These are phyloP conservation scores for Yamadazyma kanchanaburiensis DNA, from an alignment of 1,139 yeast species.

Conservation along the genomic window DNA sequence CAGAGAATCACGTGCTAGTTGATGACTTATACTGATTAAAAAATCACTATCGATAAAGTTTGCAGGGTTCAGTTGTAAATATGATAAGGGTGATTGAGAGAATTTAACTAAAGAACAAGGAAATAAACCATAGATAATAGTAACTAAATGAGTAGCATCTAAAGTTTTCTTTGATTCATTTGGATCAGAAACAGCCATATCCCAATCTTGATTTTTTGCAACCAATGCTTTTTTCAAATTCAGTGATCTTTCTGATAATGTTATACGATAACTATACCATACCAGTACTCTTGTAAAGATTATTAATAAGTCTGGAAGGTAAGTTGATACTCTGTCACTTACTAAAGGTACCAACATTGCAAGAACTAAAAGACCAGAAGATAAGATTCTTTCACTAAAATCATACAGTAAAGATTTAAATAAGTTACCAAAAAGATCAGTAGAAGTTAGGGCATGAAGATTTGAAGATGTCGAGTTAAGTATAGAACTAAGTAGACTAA, in stretches of 20 bases:
- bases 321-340: conserved; percentile 28
- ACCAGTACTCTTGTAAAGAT: conserved; percentile 40
- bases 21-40: conserved; percentile 6
- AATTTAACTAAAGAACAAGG: conserved; percentile 51
- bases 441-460: conserved; percentile 28
- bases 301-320: conserved; percentile 43
- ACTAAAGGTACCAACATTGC: conserved; percentile 58
- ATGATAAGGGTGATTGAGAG: conserved; percentile 34
- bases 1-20: conserved; percentile 5
- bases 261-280: conserved; percentile 24
- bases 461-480: conserved; percentile 27
- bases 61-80: conserved; percentile 13
- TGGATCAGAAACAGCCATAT: conserved; percentile 8
- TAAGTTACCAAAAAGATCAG: conserved; percentile 40
- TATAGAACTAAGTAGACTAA: conserved; percentile 30
- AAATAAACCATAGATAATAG: conserved; percentile 59
- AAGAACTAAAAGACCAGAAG: conserved; percentile 40
- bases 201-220: conserved; percentile 12
- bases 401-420: conserved; percentile 45
- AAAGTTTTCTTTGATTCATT: conserved; percentile 13
- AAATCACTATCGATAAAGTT: conserved; percentile 10
- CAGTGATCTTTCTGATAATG: conserved; percentile 11
- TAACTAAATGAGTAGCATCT: conserved; percentile 24
- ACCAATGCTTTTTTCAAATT: conserved; percentile 7
- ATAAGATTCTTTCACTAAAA: conserved; percentile 37